A percentile compares a stretch with the other conserved stretches of the same genome.
Evolutionary conservation across 495 filamentous ascomycete species (phyloP).

Genomic region (Cairneyella variabilis): DNA sequence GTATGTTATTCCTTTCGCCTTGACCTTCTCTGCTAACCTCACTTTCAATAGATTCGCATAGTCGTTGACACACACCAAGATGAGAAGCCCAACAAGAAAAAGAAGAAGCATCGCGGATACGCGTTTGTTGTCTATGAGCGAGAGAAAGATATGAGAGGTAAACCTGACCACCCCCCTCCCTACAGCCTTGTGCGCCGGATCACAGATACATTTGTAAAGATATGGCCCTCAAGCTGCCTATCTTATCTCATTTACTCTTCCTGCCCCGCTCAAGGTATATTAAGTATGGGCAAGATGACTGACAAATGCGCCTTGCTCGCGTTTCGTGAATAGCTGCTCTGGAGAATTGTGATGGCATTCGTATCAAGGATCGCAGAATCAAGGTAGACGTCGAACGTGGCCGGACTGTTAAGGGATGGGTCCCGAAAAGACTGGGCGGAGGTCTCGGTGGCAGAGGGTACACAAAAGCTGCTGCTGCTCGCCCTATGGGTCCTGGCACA

Average conservation of each 20-base stretch:
- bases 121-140: conserved; percentile 96
- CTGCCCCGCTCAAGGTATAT: conserved; percentile 33
- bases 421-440: conserved; percentile 85
- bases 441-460: conserved; percentile 91
- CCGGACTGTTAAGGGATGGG: conserved; percentile 92
- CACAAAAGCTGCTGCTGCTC: conserved; percentile 74
- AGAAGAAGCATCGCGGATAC: conserved; percentile 86
- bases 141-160: conserved; percentile 99
- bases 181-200: conserved; percentile 35
- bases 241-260: conserved; percentile 29
- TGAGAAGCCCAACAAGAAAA: conserved; percentile 68
- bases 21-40: conserved; percentile 6
- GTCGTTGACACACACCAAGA: conserved; percentile 64
- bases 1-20: conserved; percentile 43
- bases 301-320: conserved; percentile 50
- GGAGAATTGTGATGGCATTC: conserved; percentile 72
- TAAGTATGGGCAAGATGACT: conserved; percentile 48
- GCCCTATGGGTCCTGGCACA: conserved; percentile 68
- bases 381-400: conserved; percentile 96
- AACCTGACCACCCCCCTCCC: conserved; percentile 34
- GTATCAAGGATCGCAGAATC: conserved; percentile 87
- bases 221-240: conserved; percentile 56
- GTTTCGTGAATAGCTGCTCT: conserved; percentile 53
- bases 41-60: conserved; percentile 76
- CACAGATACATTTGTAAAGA: conserved; percentile 33